Conservation (phyloP, 208 protist species). For the Angomonas ambiguus region DNA sequence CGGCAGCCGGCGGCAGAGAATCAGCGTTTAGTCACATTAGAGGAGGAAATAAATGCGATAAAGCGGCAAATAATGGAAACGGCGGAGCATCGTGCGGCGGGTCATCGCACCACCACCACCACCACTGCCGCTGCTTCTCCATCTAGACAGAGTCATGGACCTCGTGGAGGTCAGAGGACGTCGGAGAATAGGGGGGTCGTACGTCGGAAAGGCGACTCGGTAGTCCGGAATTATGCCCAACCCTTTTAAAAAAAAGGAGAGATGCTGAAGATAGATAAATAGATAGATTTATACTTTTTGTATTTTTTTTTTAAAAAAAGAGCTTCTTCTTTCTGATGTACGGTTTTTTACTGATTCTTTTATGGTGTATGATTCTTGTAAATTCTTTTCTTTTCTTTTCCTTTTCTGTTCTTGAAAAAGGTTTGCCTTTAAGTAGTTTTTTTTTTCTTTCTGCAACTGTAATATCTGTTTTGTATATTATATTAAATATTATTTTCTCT, state of each 20-base stretch:
- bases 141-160: neutral
- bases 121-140: neutral
- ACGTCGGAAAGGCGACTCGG: neutral
- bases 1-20: neutral
- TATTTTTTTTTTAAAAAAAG: neutral
- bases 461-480: conserved; percentile 13
- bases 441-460: conserved; percentile 14
- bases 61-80: conserved; percentile 43
- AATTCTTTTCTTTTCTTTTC: conserved; percentile 10
- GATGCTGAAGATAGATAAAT: neutral
- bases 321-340: neutral
- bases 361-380: neutral
- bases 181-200: neutral
- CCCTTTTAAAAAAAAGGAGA: conserved; percentile 2
- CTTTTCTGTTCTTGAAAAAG: conserved; percentile 8
- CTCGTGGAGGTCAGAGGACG: neutral
- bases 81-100: neutral
- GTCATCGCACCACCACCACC: neutral
- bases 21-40: conserved; percentile 19
- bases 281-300: conserved; percentile 1
- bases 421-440: neutral
- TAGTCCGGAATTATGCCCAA: conserved; percentile 3
- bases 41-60: conserved; percentile 67
- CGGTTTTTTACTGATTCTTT: neutral
- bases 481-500: neutral